These are phyloP conservation scores for Akanthomyces dipterigenus DNA, from an alignment of 2,329 filamentous ascomycete species.

Conservation along the genomic window DNA sequence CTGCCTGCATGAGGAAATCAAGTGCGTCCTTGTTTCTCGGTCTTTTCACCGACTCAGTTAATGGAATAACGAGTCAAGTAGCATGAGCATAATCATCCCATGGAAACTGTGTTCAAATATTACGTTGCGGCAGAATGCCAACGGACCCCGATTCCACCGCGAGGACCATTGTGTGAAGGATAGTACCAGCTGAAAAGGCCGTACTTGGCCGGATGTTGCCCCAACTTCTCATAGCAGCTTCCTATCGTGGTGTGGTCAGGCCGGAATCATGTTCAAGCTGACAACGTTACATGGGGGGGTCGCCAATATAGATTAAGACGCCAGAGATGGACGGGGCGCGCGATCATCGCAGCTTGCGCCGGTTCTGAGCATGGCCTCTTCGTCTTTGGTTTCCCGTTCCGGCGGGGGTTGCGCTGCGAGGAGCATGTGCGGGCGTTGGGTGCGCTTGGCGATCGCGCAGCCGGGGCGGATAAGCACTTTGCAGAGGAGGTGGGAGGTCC, in stretches of 20 bases:
- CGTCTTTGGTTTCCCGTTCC: not conserved
- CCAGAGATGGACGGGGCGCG: not conserved
- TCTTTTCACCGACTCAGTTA: not conserved
- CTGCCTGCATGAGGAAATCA: not conserved
- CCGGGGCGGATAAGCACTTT: too few relatives aligned
- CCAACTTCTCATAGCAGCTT: not conserved
- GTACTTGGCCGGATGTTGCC: not conserved
- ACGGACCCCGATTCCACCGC: not conserved
- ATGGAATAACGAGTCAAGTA: not conserved
- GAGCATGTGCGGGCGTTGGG: too few relatives aligned
- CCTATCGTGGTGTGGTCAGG: not conserved
- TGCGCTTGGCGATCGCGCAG: too few relatives aligned
- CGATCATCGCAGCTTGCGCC: not conserved
- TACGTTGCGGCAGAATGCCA: not conserved
- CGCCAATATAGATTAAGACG: not conserved
- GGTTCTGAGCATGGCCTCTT: not conserved
- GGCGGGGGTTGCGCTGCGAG: not conserved
- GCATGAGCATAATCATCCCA: not conserved
- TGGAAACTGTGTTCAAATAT: not conserved
- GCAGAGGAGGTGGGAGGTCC: too few relatives aligned
- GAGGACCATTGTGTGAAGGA: not conserved
- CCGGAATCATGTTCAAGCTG: not conserved
- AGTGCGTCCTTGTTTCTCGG: not conserved
- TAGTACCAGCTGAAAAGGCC: not conserved
- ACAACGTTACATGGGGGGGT: constrained; percentile 9